Base-by-base conservation (phyloP, 2,329 filamentous ascomycete genomes). In the Hypoxylon sp. region DNA sequence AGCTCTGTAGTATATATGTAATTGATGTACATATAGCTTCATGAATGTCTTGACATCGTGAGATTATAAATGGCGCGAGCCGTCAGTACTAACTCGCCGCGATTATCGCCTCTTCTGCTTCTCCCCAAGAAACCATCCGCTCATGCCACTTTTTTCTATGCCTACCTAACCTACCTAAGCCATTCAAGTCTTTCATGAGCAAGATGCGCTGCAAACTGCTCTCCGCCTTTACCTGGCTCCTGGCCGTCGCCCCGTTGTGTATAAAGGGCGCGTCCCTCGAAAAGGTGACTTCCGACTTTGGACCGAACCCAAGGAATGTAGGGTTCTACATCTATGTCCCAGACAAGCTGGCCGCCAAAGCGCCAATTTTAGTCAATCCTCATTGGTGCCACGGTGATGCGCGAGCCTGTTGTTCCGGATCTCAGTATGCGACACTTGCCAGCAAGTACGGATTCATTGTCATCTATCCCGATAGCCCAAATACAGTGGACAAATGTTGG, bases 341-440 rank as follows among this genome's bases (percentile, higher is more conserved):
- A 0, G 79, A 81, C 69, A 65, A 70, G 14, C 72, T 83, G 1
- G 78, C 80, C 2, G 52, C 78, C 1, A 80, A 74, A 4, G 85
- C 86, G 0, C 81, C 83, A 2, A 78, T 88, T 50, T 77, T 88
- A 11, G 83, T 88, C 32, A 86, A 83, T 64, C 81, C 83, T 33
- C 83, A 88, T 78, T 87, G 83, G 80, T 89, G 87, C 76, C 80
- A 81, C 49, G 86, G 87, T 24, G 82, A 81, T 2, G 87, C 83
- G 2, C 74, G 79, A 33, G 81, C 80, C 1, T 83, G 81, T 70
- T 85, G 83, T 75, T 74, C 72, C 3, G 80, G 79, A 30, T 84
- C 83, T 4, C 83, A 84, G 11, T 89, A 85, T 74, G 83, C 84
- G 18, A 78, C 78, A 1, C 77, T 87, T 9, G 84, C 87, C 4